Evolutionary conservation across 768 basidiomycete genomes (phyloP).

Genomic region (Tylopilus sp.): DNA sequence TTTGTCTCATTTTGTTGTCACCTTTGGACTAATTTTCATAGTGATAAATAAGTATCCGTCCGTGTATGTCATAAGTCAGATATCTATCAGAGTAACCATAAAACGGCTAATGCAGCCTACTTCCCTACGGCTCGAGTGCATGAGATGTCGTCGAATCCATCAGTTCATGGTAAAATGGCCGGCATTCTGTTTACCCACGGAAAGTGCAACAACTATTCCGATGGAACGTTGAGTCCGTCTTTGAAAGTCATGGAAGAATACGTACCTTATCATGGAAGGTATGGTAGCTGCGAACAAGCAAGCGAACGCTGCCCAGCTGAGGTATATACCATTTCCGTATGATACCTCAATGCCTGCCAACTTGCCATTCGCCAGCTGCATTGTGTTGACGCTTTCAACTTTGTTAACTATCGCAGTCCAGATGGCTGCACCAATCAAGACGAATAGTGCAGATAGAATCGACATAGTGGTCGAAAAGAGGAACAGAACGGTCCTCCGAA

Average conservation of each 20-base stretch:
- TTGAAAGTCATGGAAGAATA: neutral
- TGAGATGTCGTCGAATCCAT: conserved; percentile 19
- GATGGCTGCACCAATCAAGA: conserved; percentile 67
- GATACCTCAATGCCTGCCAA: conserved; percentile 63
- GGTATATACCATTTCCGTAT: conserved; percentile 56
- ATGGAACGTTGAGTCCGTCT: neutral
- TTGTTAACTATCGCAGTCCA: conserved; percentile 78
- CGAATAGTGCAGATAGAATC: conserved; percentile 53
- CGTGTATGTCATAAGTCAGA: conserved; percentile 6
- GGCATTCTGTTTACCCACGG: conserved; percentile 51
- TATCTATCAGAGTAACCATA: neutral
- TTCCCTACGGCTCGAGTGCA: neutral
- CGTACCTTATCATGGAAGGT: conserved; percentile 78
- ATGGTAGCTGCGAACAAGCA: conserved; percentile 60
- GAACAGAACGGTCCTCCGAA: conserved; percentile 63
- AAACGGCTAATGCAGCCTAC: too few relatives aligned
- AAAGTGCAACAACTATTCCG: conserved; percentile 72
- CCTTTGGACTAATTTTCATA: conserved; percentile 4
- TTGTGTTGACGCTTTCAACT: conserved; percentile 53
- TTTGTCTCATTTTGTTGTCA: neutral
- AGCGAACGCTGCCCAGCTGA: conserved; percentile 75
- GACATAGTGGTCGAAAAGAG: conserved; percentile 64
- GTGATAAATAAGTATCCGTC: conserved; percentile 21
- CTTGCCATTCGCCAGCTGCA: conserved; percentile 40
- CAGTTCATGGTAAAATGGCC: conserved; percentile 21